Percentiles rank a stretch among this genome's conserved stretches.
These are phyloP conservation scores for Exophiala viscosa DNA, from an alignment of 2,329 filamentous ascomycete species.

Conservation along the genomic window DNA sequence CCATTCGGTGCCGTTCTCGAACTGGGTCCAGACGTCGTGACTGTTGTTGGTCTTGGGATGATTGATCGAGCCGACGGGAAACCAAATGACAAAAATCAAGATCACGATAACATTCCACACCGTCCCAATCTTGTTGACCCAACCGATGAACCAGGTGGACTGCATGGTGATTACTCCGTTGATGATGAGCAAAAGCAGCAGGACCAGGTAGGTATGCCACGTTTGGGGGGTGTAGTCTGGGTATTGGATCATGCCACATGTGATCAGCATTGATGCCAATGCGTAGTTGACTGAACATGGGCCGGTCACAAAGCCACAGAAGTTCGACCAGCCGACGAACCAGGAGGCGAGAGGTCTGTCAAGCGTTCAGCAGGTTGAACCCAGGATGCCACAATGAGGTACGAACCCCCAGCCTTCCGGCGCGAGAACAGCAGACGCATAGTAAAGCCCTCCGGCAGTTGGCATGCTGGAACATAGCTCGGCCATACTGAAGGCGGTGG, in stretches of 20 bases:
- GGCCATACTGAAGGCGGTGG: slow-evolving; percentile 35
- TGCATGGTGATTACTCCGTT: slow-evolving; percentile 36
- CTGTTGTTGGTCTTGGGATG: slow-evolving; percentile 35
- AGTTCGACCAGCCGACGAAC: slow-evolving; percentile 34
- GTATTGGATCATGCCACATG: slow-evolving; percentile 34
- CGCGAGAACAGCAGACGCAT: slow-evolving; percentile 33
- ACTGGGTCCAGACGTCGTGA: slow-evolving; percentile 27
- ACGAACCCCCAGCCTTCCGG: slow-evolving; percentile 30
- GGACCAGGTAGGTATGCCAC: slow-evolving; percentile 36
- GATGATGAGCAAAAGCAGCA: slow-evolving; percentile 32
- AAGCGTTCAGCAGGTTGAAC: too few relatives aligned
- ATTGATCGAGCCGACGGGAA: slow-evolving; percentile 33
- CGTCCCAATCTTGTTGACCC: slow-evolving; percentile 32
- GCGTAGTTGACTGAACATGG: slow-evolving; percentile 36
- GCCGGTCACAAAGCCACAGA: slow-evolving; percentile 32
- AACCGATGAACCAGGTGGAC: slow-evolving; percentile 36
- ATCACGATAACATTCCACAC: slow-evolving; percentile 32
- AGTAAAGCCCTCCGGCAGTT: slow-evolving; percentile 36
- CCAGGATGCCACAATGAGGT: too few relatives aligned
- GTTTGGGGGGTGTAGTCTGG: slow-evolving; percentile 33
- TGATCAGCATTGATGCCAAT: slow-evolving; percentile 35
- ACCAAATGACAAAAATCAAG: slow-evolving; percentile 38
- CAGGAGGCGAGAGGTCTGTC: slow-evolving; percentile 17
- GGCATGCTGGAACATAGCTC: slow-evolving; percentile 36
- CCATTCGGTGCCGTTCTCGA: slow-evolving; percentile 33